Evolutionary conservation across 2,329 filamentous ascomycete genomes (phyloP).

Genomic region (Epichloe uncinata): DNA sequence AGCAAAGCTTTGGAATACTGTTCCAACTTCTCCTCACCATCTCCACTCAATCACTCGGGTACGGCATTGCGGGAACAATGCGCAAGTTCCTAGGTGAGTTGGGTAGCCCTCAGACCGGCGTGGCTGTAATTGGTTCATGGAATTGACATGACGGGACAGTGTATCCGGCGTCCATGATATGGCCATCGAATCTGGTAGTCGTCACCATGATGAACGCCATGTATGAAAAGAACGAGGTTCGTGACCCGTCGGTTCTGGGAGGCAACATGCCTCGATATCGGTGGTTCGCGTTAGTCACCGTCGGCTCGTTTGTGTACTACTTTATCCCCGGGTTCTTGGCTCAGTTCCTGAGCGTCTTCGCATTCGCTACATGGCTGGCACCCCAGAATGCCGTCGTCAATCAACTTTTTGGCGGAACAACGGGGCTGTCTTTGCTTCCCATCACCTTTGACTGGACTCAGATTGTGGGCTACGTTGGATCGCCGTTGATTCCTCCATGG

Average conservation of each 20-base stretch:
- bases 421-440: slow-evolving; percentile 53
- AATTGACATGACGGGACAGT: slow-evolving; percentile 21
- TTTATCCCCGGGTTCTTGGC: slow-evolving; percentile 58
- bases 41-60: slow-evolving; percentile 56
- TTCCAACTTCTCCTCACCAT: slow-evolving; percentile 56
- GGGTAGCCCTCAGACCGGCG: too few relatives aligned
- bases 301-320: slow-evolving; percentile 49
- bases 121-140: background rate
- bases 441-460: slow-evolving; percentile 70
- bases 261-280: slow-evolving; percentile 53
- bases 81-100: slow-evolving; percentile 44
- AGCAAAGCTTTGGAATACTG: slow-evolving; percentile 50
- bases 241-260: slow-evolving; percentile 41
- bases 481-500: slow-evolving; percentile 58
- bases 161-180: slow-evolving; percentile 60
- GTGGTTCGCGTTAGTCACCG: slow-evolving; percentile 48
- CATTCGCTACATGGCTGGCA: slow-evolving; percentile 58
- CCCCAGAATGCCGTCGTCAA: slow-evolving; percentile 57
- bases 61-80: slow-evolving; percentile 56
- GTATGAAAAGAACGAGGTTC: slow-evolving; percentile 44
- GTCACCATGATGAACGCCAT: slow-evolving; percentile 59
- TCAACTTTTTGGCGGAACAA: slow-evolving; percentile 57
- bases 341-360: slow-evolving; percentile 56
- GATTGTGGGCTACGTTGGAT: slow-evolving; percentile 53
- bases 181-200: slow-evolving; percentile 54